These are phyloP conservation scores for Pueraria montana DNA, from an alignment of 306 rosid genomes.

Conservation along the genomic window DNA sequence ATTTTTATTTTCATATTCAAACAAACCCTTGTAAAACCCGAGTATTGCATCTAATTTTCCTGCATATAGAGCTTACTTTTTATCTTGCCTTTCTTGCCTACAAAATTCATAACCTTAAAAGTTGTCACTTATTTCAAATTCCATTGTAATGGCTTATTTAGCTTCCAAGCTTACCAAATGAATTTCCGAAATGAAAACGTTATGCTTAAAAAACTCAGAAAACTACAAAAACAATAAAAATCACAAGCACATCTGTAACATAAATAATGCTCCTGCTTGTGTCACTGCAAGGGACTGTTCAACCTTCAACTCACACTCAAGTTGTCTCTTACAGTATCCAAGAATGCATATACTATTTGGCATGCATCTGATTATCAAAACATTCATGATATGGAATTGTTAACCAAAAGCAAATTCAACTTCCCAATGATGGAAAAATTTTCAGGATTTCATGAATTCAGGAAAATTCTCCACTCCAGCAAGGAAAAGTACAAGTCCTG, in stretches of 20 bases:
- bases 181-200: no score
- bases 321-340: background rate
- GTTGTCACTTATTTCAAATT: no score
- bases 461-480: background rate
- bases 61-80: no score
- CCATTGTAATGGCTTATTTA: no score
- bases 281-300: conserved; percentile 2
- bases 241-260: conserved; percentile 17
- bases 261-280: conserved; percentile 14
- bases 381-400: background rate
- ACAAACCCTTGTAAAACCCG: no score
- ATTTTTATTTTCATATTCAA: no score
- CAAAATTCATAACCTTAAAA: no score
- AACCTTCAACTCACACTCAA: background rate
- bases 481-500: conserved; percentile 2
- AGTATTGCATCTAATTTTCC: no score
- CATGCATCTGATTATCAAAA: conserved; percentile 25
- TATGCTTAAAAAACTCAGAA: background rate
- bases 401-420: conserved; percentile 15
- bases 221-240: background rate
- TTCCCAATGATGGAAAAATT: conserved; percentile 9
- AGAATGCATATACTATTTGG: background rate
- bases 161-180: no score
- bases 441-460: conserved; percentile 5
- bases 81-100: no score